Percentiles rank a stretch among this genome's conserved stretches.
These are phyloP conservation scores for Suhomyces atakaporum DNA, from an alignment of 1,139 yeast species.

Conservation along the genomic window DNA sequence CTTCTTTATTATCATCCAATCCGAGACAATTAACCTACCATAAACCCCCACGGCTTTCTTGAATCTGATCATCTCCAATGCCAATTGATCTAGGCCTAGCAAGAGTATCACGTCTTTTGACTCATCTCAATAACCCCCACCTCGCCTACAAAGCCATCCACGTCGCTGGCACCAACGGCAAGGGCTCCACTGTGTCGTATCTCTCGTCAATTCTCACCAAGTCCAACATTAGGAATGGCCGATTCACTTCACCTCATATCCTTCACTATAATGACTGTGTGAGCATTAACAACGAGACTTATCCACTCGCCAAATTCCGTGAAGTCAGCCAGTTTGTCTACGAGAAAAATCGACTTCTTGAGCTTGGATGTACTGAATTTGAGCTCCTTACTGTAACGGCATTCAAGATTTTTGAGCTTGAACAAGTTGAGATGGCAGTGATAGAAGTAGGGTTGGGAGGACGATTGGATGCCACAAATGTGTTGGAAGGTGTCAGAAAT, in stretches of 20 bases:
- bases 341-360: slow-evolving; percentile 32
- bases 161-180: slow-evolving; percentile 93
- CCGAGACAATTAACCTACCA: no score
- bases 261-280: slow-evolving; percentile 74
- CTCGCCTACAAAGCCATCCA: slow-evolving; percentile 64
- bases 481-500: slow-evolving; percentile 32
- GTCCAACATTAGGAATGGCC: slow-evolving; percentile 59
- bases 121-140: slow-evolving; percentile 70
- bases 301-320: slow-evolving; percentile 49
- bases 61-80: no score
- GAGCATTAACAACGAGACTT: slow-evolving; percentile 59
- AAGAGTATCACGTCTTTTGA: slow-evolving; percentile 58
- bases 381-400: slow-evolving; percentile 85
- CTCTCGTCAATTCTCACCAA: slow-evolving; percentile 60
- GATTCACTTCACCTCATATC: slow-evolving; percentile 87
- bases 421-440: slow-evolving; percentile 67
- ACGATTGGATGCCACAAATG: slow-evolving; percentile 83
- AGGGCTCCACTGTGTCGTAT: slow-evolving; percentile 87
- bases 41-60: no score
- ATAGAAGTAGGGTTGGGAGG: slow-evolving; percentile 95
- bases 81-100: slow-evolving; percentile 63
- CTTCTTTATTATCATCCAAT: slow-evolving; percentile 22
- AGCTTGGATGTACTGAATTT: slow-evolving; percentile 78
- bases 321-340: slow-evolving; percentile 43
- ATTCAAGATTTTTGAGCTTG: slow-evolving; percentile 64